phyloP scores from a whole-genome alignment of 31 red algal genomes.

The Porphyra umbilicalis region DNA sequence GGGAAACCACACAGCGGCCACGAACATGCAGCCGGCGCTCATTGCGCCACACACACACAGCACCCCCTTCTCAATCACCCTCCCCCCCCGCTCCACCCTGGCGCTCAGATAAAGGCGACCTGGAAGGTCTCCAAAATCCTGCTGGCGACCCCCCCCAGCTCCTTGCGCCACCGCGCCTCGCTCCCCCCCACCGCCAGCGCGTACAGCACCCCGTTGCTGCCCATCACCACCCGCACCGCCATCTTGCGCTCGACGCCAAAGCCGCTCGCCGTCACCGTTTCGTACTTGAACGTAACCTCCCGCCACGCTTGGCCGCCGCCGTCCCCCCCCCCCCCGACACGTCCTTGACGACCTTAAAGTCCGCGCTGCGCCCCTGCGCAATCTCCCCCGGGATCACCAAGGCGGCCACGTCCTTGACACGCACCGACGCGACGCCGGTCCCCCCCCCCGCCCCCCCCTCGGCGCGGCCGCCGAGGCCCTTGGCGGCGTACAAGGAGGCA shows the following conservation, averaged over 20 bases:
- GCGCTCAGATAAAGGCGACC: background rate
- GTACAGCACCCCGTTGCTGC: conserved; percentile 14
- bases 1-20: no score
- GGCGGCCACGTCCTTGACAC: conserved; percentile 5
- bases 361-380: conserved; percentile 9
- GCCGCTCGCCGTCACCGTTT: conserved; percentile 18
- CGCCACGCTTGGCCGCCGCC: conserved; percentile 12
- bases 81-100: background rate
- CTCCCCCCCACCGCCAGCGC: conserved; percentile 14
- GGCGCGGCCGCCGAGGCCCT: background rate
- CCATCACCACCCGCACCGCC: background rate
- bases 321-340: background rate
- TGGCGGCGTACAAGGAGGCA: conserved; percentile 6
- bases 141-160: background rate
- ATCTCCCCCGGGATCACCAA: conserved; percentile 25
- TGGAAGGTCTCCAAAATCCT: background rate
- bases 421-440: background rate
- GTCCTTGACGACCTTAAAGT: conserved; percentile 10
- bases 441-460: background rate
- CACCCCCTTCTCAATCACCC: background rate
- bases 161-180: conserved; percentile 23
- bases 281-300: conserved; percentile 5
- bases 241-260: conserved; percentile 10
- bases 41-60: background rate
- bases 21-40: no score